Evolutionary conservation across 257 asterid species (phyloP), one percentile per base, ranked within the genome.

Genomic region (Nicotiana knightiana): DNA sequence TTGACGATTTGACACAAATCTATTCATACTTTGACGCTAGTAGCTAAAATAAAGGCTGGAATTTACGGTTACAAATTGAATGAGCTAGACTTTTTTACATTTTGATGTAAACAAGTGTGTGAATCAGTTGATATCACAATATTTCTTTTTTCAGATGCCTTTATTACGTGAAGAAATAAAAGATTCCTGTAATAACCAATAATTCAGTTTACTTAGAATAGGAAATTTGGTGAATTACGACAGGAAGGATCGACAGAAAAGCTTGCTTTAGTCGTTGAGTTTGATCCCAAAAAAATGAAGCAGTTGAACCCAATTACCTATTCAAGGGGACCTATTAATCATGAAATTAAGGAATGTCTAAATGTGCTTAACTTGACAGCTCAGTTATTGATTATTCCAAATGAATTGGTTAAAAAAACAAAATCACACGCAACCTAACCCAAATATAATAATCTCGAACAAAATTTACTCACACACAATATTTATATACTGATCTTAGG

Each of bases 291-390:
- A 32, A 32, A 32, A 51, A 71, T 64, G 67, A 24, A 61, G 82
- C 77, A 43, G n/a, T 51, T 80, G 46, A 39, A 76, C 26, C 8
- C 13, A 80, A 46, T 61, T 57, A 57, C 21, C 68, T 8, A 9
- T 61, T 15, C 12, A 8, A 83, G 66, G 24, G 61, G 59, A 32
- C 28, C 59, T n/a, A 62, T 76, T 35, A 21, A 35, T 68, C 16
- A 10, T 66, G 76, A 58, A 81, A 81, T 11, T 54, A 81, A 13
- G 21, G 55, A 12, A 5, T 70, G 9, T 75, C 26, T 66, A 37
- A 39, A 67, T 84, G 84, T 86, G 76, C 89, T 63, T 89, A 77
- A 53, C 89, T 75, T 82, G 73, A 37, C 21, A 65, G 9, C 7
- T 35, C 35, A 67, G 79, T 35, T 59, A 39, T 16, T 65, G 26